These are phyloP conservation scores for Rhododendron kiyosumense DNA, from an alignment of 148 eudicot genomes.

Conservation along the genomic window DNA sequence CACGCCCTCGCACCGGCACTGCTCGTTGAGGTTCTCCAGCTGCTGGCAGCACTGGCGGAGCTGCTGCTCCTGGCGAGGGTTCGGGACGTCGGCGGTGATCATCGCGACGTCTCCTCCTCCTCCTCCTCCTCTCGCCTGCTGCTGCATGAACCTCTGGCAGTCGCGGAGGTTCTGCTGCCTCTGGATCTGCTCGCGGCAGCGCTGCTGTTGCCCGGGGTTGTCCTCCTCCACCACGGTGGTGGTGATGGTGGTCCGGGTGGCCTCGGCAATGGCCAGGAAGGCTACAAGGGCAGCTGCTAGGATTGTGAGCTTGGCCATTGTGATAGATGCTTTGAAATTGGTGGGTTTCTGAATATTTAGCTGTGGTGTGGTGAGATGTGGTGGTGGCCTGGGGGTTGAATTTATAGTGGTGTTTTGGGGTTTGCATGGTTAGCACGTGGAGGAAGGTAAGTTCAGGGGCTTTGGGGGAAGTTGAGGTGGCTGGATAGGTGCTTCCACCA, in stretches of 20 bases:
- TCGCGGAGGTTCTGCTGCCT: conserved; percentile 21
- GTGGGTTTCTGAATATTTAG: not conserved
- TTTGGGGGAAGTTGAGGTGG: not conserved
- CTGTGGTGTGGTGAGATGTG: not conserved
- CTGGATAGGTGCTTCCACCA: not conserved
- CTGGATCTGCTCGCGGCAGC: conserved; percentile 25
- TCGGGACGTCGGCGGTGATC: not conserved
- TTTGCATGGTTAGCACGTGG: conserved; percentile 20
- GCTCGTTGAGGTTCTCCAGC: conserved; percentile 18
- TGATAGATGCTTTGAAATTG: not conserved
- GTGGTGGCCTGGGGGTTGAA: conserved; percentile 9
- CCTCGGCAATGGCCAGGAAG: conserved; percentile 9
- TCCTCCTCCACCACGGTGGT: not conserved
- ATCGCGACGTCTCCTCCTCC: too few species aligned
- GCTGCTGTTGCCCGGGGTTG: not conserved
- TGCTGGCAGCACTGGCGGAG: conserved; percentile 28
- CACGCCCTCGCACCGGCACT: conserved; percentile 33
- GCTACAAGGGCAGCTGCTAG: not conserved
- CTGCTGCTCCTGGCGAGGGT: conserved; percentile 14
- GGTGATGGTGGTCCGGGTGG: conserved; percentile 17
- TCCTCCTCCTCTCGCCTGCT: not conserved
- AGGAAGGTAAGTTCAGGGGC: not conserved
- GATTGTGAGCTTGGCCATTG: conserved; percentile 13
- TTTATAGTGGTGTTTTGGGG: conserved; percentile 10
- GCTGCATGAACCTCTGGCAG: conserved; percentile 22